A percentile compares a stretch with the other conserved stretches of the same genome.
Conservation (phyloP, 805 yeast species). For the Candida koratica region DNA sequence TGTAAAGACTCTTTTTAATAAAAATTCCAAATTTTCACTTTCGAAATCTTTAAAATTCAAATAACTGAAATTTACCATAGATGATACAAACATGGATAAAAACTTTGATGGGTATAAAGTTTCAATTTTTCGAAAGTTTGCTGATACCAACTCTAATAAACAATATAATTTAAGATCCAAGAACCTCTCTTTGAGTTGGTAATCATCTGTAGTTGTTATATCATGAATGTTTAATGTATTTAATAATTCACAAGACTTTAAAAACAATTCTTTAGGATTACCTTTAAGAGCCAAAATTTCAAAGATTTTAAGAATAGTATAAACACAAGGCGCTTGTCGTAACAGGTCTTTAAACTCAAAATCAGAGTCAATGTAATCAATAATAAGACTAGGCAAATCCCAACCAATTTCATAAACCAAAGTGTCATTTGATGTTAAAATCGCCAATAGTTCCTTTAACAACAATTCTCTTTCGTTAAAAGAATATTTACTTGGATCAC, state of each 20-base stretch:
- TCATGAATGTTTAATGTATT: constrained; percentile 28
- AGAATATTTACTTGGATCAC: constrained; percentile 43
- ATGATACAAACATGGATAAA: constrained; percentile 61
- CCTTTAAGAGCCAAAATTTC: constrained; percentile 64
- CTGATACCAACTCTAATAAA: constrained; percentile 58
- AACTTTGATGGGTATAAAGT: constrained; percentile 80
- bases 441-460: constrained; percentile 42
- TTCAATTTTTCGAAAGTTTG: constrained; percentile 55
- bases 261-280: constrained; percentile 74
- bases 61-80: constrained; percentile 51
- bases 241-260: constrained; percentile 67
- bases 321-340: constrained; percentile 38
- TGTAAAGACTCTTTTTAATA: constrained; percentile 56
- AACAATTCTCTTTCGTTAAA: constrained; percentile 48
- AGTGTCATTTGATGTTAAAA: constrained; percentile 43
- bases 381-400: constrained; percentile 77
- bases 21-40: constrained; percentile 19
- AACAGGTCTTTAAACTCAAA: constrained; percentile 22
- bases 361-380: constrained; percentile 49
- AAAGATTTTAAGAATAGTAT: constrained; percentile 46
- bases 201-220: constrained; percentile 12
- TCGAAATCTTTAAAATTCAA: constrained; percentile 25
- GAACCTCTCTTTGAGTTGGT: constrained; percentile 21
- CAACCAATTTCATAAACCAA: constrained; percentile 73
- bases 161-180: constrained; percentile 61